phyloP scores from a whole-genome alignment of 371 early-diverging fungal genomes.

The Nematocida sp. region DNA sequence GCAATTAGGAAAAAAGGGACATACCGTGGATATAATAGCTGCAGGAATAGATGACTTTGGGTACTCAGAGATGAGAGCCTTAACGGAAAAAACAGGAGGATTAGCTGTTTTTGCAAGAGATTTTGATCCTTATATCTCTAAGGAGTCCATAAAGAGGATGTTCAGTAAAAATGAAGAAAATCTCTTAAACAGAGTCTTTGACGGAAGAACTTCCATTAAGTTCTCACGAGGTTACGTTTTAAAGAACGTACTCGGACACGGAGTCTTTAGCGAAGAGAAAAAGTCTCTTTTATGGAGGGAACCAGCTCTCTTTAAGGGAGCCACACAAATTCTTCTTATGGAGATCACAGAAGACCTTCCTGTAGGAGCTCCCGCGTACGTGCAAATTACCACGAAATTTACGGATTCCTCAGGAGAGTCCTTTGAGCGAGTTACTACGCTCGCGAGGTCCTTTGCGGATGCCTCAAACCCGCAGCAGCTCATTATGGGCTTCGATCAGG shows the following conservation, averaged over 20 bases:
- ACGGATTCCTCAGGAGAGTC: constrained; percentile 57
- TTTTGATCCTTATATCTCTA: constrained; percentile 63
- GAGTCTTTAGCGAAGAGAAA: constrained; percentile 32
- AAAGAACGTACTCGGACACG: constrained; percentile 63
- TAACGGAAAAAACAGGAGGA: constrained; percentile 86
- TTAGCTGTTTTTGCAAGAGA: constrained; percentile 83
- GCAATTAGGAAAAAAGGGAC: constrained; percentile 76
- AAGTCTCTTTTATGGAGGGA: constrained; percentile 59
- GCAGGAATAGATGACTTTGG: constrained; percentile 90
- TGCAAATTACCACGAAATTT: constrained; percentile 66
- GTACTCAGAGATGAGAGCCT: constrained; percentile 85
- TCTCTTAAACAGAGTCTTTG: constrained; percentile 76
- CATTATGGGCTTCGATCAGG: constrained; percentile 88
- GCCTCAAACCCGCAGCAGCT: constrained; percentile 70
- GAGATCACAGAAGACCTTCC: constrained; percentile 51
- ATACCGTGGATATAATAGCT: constrained; percentile 79
- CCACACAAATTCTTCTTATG: constrained; percentile 57
- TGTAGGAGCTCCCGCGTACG: constrained; percentile 55
- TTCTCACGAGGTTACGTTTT: constrained; percentile 56
- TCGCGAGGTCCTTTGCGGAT: constrained; percentile 60
- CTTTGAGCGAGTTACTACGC: constrained; percentile 61
- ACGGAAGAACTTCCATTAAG: constrained; percentile 85
- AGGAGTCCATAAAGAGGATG: constrained; percentile 59
- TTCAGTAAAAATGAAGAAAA: constrained; percentile 69
- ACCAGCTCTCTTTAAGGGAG: constrained; percentile 53